phyloP scores from a whole-genome alignment of 148 eudicot species.

The Rhododendron griersonianum region DNA sequence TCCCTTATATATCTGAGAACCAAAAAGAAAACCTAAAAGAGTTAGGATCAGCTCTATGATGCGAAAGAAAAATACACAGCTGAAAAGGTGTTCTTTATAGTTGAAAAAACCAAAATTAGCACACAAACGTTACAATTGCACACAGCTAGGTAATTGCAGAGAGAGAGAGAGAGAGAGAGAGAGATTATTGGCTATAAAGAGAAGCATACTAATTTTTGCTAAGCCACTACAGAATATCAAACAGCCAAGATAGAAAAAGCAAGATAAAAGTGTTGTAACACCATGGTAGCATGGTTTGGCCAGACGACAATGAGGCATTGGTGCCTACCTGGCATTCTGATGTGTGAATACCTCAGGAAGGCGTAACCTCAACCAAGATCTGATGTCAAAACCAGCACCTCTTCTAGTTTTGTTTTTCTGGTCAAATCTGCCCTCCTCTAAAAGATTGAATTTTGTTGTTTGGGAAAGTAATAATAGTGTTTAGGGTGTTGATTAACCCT shows the following conservation, averaged over 20 bases:
- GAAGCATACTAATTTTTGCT: not conserved
- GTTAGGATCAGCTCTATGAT: not conserved
- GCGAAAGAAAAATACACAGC: not conserved
- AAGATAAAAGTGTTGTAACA: not conserved
- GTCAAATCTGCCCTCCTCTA: not conserved
- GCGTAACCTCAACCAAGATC: not conserved
- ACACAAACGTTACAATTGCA: not conserved
- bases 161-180: not conserved
- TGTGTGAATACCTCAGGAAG: not conserved
- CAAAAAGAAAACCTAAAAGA: not conserved
- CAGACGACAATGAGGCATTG: not conserved
- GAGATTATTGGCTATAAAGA: not conserved
- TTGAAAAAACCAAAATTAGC: not conserved
- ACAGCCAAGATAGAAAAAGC: not conserved
- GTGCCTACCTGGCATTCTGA: not conserved
- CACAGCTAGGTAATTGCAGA: not conserved
- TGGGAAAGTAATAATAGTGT: not conserved
- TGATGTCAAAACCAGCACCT: not conserved
- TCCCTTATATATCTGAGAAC: slow-evolving; percentile 77
- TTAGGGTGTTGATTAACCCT: not conserved
- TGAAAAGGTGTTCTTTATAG: not conserved
- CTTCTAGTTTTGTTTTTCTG: not conserved
- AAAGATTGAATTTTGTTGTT: not conserved
- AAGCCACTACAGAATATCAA: not conserved
- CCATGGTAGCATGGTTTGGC: not conserved